phyloP scores from a whole-genome alignment of 208 protist species.

The Balamuthia mandrillaris region DNA sequence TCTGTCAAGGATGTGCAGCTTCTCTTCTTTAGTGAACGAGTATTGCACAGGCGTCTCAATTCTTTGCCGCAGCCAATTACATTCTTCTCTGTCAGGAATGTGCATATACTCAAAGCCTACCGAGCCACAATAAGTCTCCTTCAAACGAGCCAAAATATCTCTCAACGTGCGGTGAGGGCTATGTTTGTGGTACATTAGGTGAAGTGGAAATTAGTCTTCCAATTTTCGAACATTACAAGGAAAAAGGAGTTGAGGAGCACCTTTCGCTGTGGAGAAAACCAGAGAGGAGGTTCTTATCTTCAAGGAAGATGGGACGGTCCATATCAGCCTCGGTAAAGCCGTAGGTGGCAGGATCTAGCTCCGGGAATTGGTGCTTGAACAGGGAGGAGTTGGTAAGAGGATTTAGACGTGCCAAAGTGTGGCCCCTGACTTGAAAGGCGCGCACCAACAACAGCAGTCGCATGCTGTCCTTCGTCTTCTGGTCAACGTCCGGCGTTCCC shows the following conservation, averaged over 20 bases:
- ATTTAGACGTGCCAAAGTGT: slow-evolving; percentile 63
- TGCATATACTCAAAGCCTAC: slow-evolving; percentile 92
- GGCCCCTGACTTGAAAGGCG: slow-evolving; percentile 59
- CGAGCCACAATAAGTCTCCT: slow-evolving; percentile 75
- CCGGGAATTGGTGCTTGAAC: background rate
- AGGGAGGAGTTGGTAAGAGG: slow-evolving; percentile 45
- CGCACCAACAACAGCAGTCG: slow-evolving; percentile 42
- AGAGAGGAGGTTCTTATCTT: slow-evolving; percentile 26
- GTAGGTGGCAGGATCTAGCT: slow-evolving; percentile 55
- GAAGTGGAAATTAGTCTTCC: no score
- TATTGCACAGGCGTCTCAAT: slow-evolving; percentile 76
- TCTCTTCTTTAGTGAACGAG: slow-evolving; percentile 78
- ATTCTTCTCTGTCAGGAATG: slow-evolving; percentile 80
- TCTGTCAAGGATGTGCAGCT: slow-evolving; percentile 80
- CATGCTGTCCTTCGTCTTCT: slow-evolving; percentile 10
- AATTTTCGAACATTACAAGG: no score
- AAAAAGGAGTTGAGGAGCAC: no score
- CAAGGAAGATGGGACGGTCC: slow-evolving; percentile 49
- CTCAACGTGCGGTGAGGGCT: slow-evolving; percentile 47
- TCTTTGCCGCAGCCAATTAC: slow-evolving; percentile 84
- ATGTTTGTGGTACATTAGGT: background rate
- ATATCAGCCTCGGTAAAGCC: slow-evolving; percentile 69
- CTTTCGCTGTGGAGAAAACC: slow-evolving; percentile 14
- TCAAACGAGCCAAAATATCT: slow-evolving; percentile 52
- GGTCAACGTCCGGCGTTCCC: no score